Evolutionary conservation across 495 filamentous ascomycete genomes (phyloP).

Genomic region (Neurospora tetrasperma): DNA sequence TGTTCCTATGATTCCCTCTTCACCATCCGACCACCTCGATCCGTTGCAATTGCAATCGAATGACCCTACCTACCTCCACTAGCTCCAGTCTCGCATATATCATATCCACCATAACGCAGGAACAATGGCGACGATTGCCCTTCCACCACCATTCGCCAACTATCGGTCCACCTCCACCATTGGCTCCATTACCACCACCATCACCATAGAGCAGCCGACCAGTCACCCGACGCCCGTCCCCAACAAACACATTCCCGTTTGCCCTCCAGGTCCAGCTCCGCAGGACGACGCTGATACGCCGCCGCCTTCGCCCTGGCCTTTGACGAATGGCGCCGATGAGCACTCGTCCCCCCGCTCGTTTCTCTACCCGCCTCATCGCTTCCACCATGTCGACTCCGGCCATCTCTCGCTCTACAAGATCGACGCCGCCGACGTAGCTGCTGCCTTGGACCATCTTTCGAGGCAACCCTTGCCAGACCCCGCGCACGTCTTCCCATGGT

Average conservation of each 20-base stretch:
- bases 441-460: conserved; percentile 63
- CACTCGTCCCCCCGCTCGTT: conserved; percentile 49
- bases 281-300: conserved; percentile 51
- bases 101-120: conserved; percentile 4
- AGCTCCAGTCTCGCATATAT: not conserved
- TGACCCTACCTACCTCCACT: not conserved
- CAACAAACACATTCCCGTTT: conserved; percentile 81
- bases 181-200: conserved; percentile 37
- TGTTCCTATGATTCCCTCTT: not conserved
- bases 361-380: conserved; percentile 63
- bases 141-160: conserved; percentile 39
- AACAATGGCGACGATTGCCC: conserved; percentile 43
- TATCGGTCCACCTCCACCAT: conserved; percentile 38
- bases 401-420: conserved; percentile 62
- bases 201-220: conserved; percentile 41
- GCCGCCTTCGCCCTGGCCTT: conserved; percentile 45
- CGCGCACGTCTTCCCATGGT: conserved; percentile 84
- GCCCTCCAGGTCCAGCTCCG: conserved; percentile 66
- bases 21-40: not conserved
- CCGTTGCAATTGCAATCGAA: not conserved
- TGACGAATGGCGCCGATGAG: conserved; percentile 28
- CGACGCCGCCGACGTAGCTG: conserved; percentile 52
- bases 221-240: conserved; percentile 53
- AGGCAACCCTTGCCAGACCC: conserved; percentile 76
- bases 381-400: conserved; percentile 41